These are phyloP conservation scores for Meredithiella fracta DNA, from an alignment of 2,329 filamentous ascomycete genomes.

Conservation along the genomic window DNA sequence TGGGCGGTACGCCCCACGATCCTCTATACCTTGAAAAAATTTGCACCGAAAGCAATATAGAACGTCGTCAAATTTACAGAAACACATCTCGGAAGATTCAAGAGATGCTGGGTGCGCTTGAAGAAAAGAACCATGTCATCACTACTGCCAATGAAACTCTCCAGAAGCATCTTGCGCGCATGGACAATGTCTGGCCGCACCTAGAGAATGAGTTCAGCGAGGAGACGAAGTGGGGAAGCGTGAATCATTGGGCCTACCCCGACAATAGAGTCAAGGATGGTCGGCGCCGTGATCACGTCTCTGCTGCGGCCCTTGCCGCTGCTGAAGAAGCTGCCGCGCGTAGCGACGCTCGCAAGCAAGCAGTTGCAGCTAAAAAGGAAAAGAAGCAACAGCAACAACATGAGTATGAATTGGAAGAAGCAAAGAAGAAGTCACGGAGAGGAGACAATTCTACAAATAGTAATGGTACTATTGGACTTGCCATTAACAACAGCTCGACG, in stretches of 20 bases:
- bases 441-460: conserved; percentile 29
- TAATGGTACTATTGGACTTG: conserved; percentile 40
- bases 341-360: conserved; percentile 72
- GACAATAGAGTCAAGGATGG: conserved; percentile 65
- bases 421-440: conserved; percentile 42
- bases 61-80: conserved; percentile 57
- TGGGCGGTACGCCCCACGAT: conserved; percentile 23
- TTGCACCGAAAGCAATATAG: conserved; percentile 22
- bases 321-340: conserved; percentile 72
- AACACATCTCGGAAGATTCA: conserved; percentile 63
- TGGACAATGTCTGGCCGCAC: conserved; percentile 75
- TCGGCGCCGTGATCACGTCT: conserved; percentile 62
- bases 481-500: conserved; percentile 38
- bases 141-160: conserved; percentile 83
- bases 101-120: conserved; percentile 75
- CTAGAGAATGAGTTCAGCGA: conserved; percentile 83
- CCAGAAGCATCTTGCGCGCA: conserved; percentile 64
- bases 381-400: conserved; percentile 44
- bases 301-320: conserved; percentile 58
- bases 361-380: conserved; percentile 59
- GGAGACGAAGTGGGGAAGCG: conserved; percentile 82
- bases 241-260: conserved; percentile 88
- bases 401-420: conserved; percentile 26
- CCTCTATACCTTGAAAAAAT: conserved; percentile 14
- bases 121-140: conserved; percentile 96